A percentile compares a stretch with the other conserved stretches of the same genome.
Evolutionary conservation across 345 rosid species (phyloP).

Genomic region (Corchorus capsularis): DNA sequence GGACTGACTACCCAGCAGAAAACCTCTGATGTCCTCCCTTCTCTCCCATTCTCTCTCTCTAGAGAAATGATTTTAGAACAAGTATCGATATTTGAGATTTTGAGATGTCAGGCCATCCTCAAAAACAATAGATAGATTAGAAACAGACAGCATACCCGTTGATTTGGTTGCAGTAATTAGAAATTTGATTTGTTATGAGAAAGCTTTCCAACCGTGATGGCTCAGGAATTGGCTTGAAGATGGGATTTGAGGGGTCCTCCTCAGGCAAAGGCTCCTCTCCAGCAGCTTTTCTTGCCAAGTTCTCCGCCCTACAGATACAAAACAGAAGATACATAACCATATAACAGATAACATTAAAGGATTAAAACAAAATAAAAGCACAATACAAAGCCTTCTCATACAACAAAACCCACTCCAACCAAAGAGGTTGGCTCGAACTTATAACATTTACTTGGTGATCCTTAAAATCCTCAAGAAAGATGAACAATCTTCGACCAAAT

Average conservation of each 20-base stretch:
- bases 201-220: constrained; percentile 96
- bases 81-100: no score
- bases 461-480: neutral
- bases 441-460: neutral
- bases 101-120: neutral
- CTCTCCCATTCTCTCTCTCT: neutral
- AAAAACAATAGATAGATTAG: constrained; percentile 11
- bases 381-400: neutral
- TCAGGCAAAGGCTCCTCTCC: constrained; percentile 97
- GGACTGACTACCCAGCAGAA: neutral
- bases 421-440: neutral
- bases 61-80: neutral
- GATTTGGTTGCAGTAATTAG: constrained; percentile 96
- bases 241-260: constrained; percentile 94
- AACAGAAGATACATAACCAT: neutral
- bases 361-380: neutral
- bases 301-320: constrained; percentile 68
- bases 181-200: constrained; percentile 85
- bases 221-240: constrained; percentile 88
- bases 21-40: neutral
- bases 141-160: constrained; percentile 63
- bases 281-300: constrained; percentile 76
- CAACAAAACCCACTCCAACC: neutral
- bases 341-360: neutral
- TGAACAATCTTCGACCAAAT: neutral